Conservation (phyloP, 2,329 filamentous ascomycete genomes). For the Claviceps fusiformis region DNA sequence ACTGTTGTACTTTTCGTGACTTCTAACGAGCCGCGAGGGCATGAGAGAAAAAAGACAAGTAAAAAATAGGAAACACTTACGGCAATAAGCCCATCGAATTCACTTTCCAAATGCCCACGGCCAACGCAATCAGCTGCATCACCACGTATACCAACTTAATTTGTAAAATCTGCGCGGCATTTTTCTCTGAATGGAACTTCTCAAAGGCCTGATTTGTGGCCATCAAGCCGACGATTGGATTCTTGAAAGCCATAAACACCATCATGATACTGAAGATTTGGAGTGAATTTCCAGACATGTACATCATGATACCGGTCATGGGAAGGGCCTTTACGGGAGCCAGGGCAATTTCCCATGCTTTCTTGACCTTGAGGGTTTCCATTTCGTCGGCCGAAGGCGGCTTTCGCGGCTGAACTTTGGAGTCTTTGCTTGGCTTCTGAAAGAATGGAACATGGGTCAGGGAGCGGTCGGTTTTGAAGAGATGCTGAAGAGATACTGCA, state of each 20-base stretch:
- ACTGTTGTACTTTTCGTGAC: neutral
- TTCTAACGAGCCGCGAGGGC: neutral
- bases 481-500: neutral
- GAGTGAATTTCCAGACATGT: conserved; percentile 97
- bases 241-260: conserved; percentile 99
- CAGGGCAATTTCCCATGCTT: conserved; percentile 94
- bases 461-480: neutral
- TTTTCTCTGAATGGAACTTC: conserved; percentile 75
- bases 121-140: conserved; percentile 75
- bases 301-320: conserved; percentile 99
- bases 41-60: too few species aligned
- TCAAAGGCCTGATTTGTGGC: conserved; percentile 79
- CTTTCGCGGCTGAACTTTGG: conserved; percentile 41
- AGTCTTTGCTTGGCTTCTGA: conserved; percentile 38
- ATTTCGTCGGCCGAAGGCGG: conserved; percentile 70
- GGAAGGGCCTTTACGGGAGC: conserved; percentile 87
- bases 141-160: conserved; percentile 81
- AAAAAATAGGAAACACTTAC: conserved; percentile 34
- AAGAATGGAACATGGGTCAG: neutral
- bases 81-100: conserved; percentile 92
- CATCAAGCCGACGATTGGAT: conserved; percentile 72
- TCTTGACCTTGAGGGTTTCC: conserved; percentile 93
- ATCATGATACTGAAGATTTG: conserved; percentile 99
- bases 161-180: conserved; percentile 56
- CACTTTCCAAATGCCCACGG: conserved; percentile 86